Evolutionary conservation across 2,329 filamentous ascomycete genomes (phyloP).

Genomic region (Xylariaceae sp.): DNA sequence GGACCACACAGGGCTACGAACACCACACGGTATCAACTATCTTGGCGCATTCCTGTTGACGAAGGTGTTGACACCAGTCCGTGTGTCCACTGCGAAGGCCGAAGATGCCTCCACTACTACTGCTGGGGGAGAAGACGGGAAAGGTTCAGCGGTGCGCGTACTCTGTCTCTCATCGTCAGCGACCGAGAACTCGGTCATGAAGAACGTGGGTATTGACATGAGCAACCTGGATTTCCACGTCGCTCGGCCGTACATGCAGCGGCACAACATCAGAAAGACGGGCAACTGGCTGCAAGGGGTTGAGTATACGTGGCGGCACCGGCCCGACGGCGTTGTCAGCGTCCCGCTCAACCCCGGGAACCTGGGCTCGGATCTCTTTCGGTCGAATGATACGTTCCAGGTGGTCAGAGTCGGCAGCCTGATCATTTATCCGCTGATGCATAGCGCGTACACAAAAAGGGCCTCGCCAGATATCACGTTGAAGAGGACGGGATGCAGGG

Average conservation of each 20-base stretch:
- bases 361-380: constrained; percentile 14
- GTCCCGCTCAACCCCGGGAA: constrained; percentile 8
- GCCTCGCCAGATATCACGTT: constrained; percentile 29
- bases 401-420: constrained; percentile 6
- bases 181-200: constrained; percentile 8
- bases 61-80: constrained; percentile 15
- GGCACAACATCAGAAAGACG: constrained; percentile 12
- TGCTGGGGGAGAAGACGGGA: too few species aligned
- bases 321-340: constrained; percentile 6
- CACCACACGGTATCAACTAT: constrained; percentile 21
- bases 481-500: constrained; percentile 21
- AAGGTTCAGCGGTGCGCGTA: constrained; percentile 16
- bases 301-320: constrained; percentile 8
- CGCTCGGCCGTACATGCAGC: constrained; percentile 6
- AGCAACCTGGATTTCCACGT: constrained; percentile 13
- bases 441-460: constrained; percentile 33
- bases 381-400: constrained; percentile 5
- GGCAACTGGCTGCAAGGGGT: constrained; percentile 7
- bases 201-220: constrained; percentile 14
- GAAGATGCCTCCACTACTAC: background rate
- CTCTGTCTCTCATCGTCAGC: constrained; percentile 20
- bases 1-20: constrained; percentile 25
- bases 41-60: constrained; percentile 23
- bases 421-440: constrained; percentile 10
- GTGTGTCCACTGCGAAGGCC: constrained; percentile 15